phyloP scores from a whole-genome alignment of 2,329 filamentous ascomycete genomes.

The Metarhizium guizhouense region DNA sequence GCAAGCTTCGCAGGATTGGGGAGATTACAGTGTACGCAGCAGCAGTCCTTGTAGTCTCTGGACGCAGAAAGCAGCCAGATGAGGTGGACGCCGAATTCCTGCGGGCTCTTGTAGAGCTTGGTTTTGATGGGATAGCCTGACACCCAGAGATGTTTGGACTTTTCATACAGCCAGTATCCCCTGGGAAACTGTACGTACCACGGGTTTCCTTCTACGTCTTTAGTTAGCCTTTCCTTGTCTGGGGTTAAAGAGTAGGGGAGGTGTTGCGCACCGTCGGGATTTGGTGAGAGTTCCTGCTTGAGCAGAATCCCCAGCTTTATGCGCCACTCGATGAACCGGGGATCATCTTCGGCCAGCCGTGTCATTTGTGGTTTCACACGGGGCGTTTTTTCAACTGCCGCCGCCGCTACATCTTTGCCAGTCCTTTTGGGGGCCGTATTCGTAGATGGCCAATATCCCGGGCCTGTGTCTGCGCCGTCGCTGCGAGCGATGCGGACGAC shows the following conservation, averaged over 20 bases:
- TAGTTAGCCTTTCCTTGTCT: conserved; percentile 1
- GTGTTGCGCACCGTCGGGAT: conserved; percentile 24
- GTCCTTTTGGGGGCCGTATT: conserved; percentile 20
- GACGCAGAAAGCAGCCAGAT: conserved; percentile 43
- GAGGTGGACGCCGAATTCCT: conserved; percentile 43
- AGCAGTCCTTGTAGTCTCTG: conserved; percentile 38
- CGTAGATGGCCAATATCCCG: conserved; percentile 33
- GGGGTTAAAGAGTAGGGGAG: background rate
- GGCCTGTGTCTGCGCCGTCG: conserved; percentile 36
- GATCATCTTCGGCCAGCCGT: conserved; percentile 32
- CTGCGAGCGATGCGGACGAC: conserved; percentile 33
- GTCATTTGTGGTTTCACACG: conserved; percentile 34
- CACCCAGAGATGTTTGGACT: conserved; percentile 39
- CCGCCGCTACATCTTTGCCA: conserved; percentile 21
- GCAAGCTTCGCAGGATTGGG: conserved; percentile 17
- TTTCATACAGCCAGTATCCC: conserved; percentile 39
- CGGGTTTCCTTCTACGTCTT: conserved; percentile 28
- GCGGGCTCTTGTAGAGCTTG: conserved; percentile 42
- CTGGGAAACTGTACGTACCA: conserved; percentile 36
- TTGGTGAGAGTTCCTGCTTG: conserved; percentile 34
- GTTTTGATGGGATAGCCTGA: conserved; percentile 39
- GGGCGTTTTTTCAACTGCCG: conserved; percentile 22
- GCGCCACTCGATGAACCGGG: conserved; percentile 34
- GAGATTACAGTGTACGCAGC: conserved; percentile 39
- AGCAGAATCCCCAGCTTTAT: conserved; percentile 36